These are phyloP conservation scores for Neurospora sp. DNA, from an alignment of 2,329 filamentous ascomycete genomes.

Conservation along the genomic window DNA sequence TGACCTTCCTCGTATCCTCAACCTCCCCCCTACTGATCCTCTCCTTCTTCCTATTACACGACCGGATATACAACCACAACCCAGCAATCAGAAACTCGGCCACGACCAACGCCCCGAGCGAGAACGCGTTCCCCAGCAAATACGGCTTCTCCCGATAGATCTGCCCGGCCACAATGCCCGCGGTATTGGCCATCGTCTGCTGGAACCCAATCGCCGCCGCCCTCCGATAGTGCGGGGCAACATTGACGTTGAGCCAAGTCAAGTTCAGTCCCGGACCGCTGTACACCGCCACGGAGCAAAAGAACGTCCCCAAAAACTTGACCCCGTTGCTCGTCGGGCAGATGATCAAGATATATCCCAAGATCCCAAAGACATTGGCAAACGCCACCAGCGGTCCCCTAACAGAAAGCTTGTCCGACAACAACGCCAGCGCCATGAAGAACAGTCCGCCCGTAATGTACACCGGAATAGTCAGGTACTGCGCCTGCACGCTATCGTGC, in stretches of 20 bases:
- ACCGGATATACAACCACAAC: constrained; percentile 33
- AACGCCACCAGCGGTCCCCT: constrained; percentile 42
- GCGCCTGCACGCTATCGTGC: constrained; percentile 38
- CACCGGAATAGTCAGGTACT: constrained; percentile 48
- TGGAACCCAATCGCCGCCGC: constrained; percentile 37
- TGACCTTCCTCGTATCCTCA: constrained; percentile 34
- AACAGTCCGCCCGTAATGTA: constrained; percentile 38
- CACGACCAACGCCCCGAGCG: constrained; percentile 19
- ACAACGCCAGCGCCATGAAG: constrained; percentile 34
- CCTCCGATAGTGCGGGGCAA: constrained; percentile 34
- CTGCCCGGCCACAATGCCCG: constrained; percentile 33
- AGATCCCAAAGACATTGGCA: constrained; percentile 39
- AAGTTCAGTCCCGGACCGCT: constrained; percentile 36
- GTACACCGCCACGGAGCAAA: constrained; percentile 38
- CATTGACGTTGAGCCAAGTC: constrained; percentile 36
- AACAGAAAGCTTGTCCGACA: constrained; percentile 33
- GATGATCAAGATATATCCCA: constrained; percentile 40
- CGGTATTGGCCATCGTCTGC: constrained; percentile 35
- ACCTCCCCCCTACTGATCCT: constrained; percentile 30
- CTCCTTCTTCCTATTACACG: constrained; percentile 29
- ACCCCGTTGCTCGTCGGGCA: constrained; percentile 37
- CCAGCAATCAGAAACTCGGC: constrained; percentile 27
- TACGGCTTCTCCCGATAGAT: constrained; percentile 26
- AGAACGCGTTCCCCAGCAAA: constrained; percentile 22
- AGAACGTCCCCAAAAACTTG: constrained; percentile 39